These are phyloP conservation scores for Dendrothele bispora DNA, from an alignment of 768 basidiomycete genomes.

Conservation along the genomic window DNA sequence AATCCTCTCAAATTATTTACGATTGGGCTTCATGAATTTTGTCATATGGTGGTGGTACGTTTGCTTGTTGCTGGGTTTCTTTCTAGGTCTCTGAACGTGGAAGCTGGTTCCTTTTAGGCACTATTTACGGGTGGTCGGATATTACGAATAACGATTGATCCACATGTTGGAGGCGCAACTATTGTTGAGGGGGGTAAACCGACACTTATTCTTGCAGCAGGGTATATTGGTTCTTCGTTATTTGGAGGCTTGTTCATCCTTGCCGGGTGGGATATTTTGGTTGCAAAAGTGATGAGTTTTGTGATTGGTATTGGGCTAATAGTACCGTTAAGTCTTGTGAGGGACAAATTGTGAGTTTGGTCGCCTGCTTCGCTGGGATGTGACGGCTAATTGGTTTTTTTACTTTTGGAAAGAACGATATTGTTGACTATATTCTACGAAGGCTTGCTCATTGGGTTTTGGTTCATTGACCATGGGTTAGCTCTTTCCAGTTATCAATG, in stretches of 20 bases:
- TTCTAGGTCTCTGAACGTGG: not conserved
- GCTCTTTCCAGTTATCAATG: conserved; percentile 25
- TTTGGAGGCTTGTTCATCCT: conserved; percentile 83
- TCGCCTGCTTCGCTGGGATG: too few relatives aligned
- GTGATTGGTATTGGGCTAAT: conserved; percentile 84
- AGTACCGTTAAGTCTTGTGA: conserved; percentile 81
- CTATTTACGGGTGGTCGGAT: conserved; percentile 80
- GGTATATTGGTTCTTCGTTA: conserved; percentile 81
- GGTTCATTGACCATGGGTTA: conserved; percentile 93
- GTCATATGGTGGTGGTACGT: conserved; percentile 76
- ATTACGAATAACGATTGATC: conserved; percentile 80
- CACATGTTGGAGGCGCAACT: conserved; percentile 74
- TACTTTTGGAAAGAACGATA: conserved; percentile 64
- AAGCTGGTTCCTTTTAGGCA: conserved; percentile 45
- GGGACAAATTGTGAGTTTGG: conserved; percentile 78
- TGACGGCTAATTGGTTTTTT: too few relatives aligned
- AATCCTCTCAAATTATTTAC: conserved; percentile 85
- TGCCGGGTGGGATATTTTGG: conserved; percentile 85
- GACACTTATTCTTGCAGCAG: conserved; percentile 69
- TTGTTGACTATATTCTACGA: conserved; percentile 80
- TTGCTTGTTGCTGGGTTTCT: conserved; percentile 1
- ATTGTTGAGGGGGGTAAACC: conserved; percentile 78
- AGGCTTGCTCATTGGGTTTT: conserved; percentile 85
- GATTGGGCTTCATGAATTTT: conserved; percentile 88
- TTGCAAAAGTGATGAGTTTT: conserved; percentile 91